Conservation (phyloP, 768 basidiomycete genomes). For the Dictyophora rubrovolvata region DNA sequence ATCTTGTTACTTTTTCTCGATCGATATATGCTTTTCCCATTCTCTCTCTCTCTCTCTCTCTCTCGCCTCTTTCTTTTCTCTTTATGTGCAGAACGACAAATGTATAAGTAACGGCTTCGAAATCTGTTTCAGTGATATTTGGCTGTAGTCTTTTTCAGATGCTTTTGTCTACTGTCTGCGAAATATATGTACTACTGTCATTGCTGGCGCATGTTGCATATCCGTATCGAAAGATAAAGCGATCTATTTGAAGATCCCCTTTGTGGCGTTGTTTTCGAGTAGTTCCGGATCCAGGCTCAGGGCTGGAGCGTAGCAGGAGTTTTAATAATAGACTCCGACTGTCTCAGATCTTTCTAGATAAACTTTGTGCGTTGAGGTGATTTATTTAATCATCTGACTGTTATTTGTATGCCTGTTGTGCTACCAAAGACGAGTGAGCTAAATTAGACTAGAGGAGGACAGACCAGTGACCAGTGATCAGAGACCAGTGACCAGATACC, state of each 20-base stretch:
- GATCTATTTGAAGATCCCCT: not conserved
- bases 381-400: too few relatives aligned
- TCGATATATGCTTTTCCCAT: not conserved
- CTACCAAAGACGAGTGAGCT: too few relatives aligned
- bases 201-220: too few relatives aligned
- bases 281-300: not conserved
- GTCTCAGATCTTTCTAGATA: not conserved
- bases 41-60: not conserved
- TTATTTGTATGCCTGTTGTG: too few relatives aligned
- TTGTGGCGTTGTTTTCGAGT: not conserved
- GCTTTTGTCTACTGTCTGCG: too few relatives aligned
- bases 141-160: too few relatives aligned
- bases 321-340: not conserved
- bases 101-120: not conserved
- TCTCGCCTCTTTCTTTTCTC: not conserved
- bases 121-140: too few relatives aligned
- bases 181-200: too few relatives aligned
- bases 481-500: too few relatives aligned
- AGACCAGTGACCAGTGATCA: too few relatives aligned
- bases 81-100: not conserved
- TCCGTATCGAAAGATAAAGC: not conserved
- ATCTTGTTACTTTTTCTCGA: constrained; percentile 4
- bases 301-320: not conserved
- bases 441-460: too few relatives aligned
- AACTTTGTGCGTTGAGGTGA: not conserved